Base-by-base conservation (phyloP, 306 rosid genomes). In the Gleditsia sinensis region DNA sequence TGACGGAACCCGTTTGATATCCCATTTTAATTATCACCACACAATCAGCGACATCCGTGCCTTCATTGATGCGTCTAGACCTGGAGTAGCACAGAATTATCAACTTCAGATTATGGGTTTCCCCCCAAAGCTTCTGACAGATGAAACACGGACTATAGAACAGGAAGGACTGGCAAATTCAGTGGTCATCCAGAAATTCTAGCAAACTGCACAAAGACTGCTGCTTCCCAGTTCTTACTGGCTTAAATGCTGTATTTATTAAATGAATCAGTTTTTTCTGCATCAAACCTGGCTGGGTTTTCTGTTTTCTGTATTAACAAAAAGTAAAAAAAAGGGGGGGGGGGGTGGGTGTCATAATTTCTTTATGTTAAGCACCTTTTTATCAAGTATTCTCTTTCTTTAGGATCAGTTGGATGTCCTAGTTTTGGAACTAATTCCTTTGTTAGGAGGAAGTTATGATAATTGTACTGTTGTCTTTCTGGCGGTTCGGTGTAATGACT, bases 141-240 rank as follows among this genome's bases (percentile, higher is more conserved):
- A 94, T 72, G 86, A 80, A 42, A 64, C 84, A 36, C 90, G 83
- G 81, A 90, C 95, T 21, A 92, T 94, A 73, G 96, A 88, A 82
- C 88, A 87, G 80, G 93, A 96, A 24, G 95, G 95, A 69, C 89
- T 94, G 28, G 93, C 97, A 83, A 92, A 87, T 83, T 91, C 99
- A 14, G 99, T 92, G 37, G 95, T 94, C 68, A 87, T 94, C 50
- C 99, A 94, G 90, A 94, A 94, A 78, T 88, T 92, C 78, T 94
- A 85, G 84, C 72, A 10, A 48, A 51, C 70, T 23, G 54, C 75
- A 40, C 42, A 51, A 3, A 19, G 40, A n/a, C 61, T 27, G 67
- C 27, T 75, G 48, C 69, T 43, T 36, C 57, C 33, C 58, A 75
- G 25, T 33, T 61, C 45, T 75, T 50, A 24, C 76, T 59, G 49